Conservation (phyloP, 805 yeast genomes). For the Candida silvatica region DNA sequence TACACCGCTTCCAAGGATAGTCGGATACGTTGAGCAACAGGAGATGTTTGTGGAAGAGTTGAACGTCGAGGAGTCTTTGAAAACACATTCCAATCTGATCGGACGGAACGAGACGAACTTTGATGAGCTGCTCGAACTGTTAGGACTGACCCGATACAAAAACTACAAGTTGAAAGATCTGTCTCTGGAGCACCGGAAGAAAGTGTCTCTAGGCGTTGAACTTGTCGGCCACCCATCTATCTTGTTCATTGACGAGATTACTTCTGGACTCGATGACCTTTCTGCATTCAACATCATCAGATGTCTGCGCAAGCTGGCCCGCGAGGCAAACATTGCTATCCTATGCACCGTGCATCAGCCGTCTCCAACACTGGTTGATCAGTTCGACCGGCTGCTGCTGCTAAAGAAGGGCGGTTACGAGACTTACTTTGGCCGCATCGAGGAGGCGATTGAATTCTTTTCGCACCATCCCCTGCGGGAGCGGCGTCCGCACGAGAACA, state of each 20-base stretch:
- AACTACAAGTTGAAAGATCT: constrained; percentile 38
- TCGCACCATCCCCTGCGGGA: constrained; percentile 24
- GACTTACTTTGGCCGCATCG: constrained; percentile 33
- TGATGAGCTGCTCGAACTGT: constrained; percentile 31
- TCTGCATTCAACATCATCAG: constrained; percentile 44
- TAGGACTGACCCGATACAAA: constrained; percentile 36
- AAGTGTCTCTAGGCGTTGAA: constrained; percentile 37
- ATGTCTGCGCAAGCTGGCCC: constrained; percentile 34
- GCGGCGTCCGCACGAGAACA: constrained; percentile 31
- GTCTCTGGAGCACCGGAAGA: constrained; percentile 33
- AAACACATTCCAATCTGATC: constrained; percentile 11
- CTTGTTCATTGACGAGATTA: constrained; percentile 42
- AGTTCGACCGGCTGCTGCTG: constrained; percentile 37
- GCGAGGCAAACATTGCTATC: constrained; percentile 38
- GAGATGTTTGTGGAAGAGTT: constrained; percentile 36
- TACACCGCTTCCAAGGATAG: constrained; percentile 30
- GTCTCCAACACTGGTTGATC: constrained; percentile 39
- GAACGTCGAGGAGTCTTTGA: constrained; percentile 39
- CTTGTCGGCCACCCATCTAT: constrained; percentile 38
- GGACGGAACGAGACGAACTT: constrained; percentile 7
- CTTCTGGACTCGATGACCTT: constrained; percentile 45
- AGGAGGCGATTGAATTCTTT: constrained; percentile 27
- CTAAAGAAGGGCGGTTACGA: constrained; percentile 44
- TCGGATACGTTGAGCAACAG: constrained; percentile 47
- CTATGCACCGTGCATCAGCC: constrained; percentile 53